Percentiles rank a stretch among this genome's conserved stretches.
Conservation (phyloP, 179 eudicot genomes). For the Silene noctiflora region DNA sequence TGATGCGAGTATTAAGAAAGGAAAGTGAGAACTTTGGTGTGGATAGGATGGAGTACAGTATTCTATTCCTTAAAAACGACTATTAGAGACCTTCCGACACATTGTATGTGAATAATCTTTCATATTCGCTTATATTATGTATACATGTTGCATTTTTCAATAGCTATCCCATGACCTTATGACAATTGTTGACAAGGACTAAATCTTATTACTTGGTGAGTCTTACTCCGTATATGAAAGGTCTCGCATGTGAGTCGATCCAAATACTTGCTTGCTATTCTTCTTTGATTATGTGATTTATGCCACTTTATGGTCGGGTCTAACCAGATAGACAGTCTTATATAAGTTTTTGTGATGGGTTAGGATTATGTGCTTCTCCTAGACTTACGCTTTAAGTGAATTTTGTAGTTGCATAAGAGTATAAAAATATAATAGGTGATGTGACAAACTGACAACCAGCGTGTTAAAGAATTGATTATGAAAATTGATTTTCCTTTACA, state of each 20-base stretch:
- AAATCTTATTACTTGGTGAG: neutral
- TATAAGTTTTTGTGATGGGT: neutral
- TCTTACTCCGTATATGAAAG: neutral
- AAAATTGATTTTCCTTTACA: neutral
- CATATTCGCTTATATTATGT: no score
- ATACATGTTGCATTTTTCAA: neutral
- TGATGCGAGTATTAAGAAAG: no score
- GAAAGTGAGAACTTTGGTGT: no score
- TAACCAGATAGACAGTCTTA: neutral
- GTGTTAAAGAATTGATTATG: neutral
- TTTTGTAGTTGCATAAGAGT: neutral
- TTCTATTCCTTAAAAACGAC: neutral
- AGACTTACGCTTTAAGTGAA: neutral
- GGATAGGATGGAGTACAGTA: neutral
- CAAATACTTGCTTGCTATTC: neutral
- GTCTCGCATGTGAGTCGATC: neutral
- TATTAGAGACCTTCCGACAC: neutral
- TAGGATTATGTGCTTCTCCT: neutral
- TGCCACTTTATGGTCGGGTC: neutral
- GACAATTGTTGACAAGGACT: neutral
- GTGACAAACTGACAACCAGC: neutral
- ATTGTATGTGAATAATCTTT: neutral
- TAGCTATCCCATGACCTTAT: neutral
- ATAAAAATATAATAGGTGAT: neutral
- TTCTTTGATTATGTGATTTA: neutral